Evolutionary conservation across 352 stramenopile genomes (phyloP).

Genomic region (Pythium aristosporum): DNA sequence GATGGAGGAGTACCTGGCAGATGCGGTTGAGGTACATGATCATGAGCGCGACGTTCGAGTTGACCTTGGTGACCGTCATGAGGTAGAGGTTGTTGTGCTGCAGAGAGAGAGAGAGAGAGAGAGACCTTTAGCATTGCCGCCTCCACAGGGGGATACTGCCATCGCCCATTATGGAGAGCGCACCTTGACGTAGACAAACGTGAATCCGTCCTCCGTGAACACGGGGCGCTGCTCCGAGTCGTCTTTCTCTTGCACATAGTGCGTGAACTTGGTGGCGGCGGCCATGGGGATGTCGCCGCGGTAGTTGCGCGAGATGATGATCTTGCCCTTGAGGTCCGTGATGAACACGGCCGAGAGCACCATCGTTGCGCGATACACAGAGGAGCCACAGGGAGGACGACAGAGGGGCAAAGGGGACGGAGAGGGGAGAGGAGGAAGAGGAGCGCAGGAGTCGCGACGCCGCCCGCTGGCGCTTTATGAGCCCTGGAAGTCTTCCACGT

Average conservation of each 20-base stretch:
- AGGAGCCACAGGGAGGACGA: slow-evolving; percentile 1
- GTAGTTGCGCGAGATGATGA: slow-evolving; percentile 99
- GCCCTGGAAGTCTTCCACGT: slow-evolving; percentile 26
- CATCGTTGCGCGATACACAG: slow-evolving; percentile 55
- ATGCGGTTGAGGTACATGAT: slow-evolving; percentile 94
- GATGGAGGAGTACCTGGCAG: slow-evolving; percentile 44
- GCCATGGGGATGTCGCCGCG: slow-evolving; percentile 97
- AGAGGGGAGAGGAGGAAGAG: not conserved
- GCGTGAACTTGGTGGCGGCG: slow-evolving; percentile 87
- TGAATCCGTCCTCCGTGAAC: slow-evolving; percentile 92
- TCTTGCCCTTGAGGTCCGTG: slow-evolving; percentile 98
- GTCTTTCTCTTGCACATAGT: slow-evolving; percentile 93
- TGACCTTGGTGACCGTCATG: slow-evolving; percentile 98
- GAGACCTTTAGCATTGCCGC: not conserved
- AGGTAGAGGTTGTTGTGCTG: slow-evolving; percentile 99
- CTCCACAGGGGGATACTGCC: not conserved
- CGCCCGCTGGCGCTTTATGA: not conserved
- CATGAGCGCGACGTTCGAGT: slow-evolving; percentile 97
- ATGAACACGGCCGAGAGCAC: slow-evolving; percentile 99
- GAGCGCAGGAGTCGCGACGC: not conserved
- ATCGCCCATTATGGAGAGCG: not conserved
- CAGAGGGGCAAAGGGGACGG: not conserved
- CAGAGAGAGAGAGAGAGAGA: not conserved
- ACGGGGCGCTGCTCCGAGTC: slow-evolving; percentile 93
- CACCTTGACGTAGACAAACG: slow-evolving; percentile 95